phyloP scores from a whole-genome alignment of 305 asterid species.

The Rubia balearica region DNA sequence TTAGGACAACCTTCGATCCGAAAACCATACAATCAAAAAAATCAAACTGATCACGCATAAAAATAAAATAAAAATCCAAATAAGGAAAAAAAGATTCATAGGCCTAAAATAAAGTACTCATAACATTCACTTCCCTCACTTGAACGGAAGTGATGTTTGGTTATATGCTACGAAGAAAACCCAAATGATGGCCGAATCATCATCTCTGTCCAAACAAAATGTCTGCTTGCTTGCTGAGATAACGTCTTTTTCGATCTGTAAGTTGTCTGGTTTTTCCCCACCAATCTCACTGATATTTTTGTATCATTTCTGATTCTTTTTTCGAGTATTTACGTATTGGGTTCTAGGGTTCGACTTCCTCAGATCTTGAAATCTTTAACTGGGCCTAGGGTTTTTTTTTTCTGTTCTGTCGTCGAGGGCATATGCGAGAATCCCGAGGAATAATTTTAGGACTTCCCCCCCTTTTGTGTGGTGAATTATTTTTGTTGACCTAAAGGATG shows the following conservation, averaged over 20 bases:
- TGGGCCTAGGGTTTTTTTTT: conserved; percentile 16
- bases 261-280: conserved; percentile 13
- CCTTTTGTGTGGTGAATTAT: not conserved
- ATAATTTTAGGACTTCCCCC: not conserved
- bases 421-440: conserved; percentile 13
- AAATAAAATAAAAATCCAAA: not conserved
- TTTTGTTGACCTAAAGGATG: not conserved
- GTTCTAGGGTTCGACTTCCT: conserved; percentile 19
- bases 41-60: not conserved
- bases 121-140: conserved; percentile 10
- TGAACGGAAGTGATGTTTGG: conserved; percentile 6
- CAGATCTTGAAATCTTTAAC: conserved; percentile 20
- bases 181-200: conserved; percentile 20
- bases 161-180: not conserved
- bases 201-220: conserved; percentile 4
- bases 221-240: conserved; percentile 17
- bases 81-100: conserved; percentile 10
- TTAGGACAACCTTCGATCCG: not conserved
- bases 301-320: conserved; percentile 9
- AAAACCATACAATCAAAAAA: not conserved
- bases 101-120: not conserved
- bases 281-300: conserved; percentile 1
- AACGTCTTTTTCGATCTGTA: conserved; percentile 27
- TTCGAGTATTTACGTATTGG: not conserved
- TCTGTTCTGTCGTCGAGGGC: conserved; percentile 1